Base-by-base conservation (phyloP, 805 yeast species). In the Candida sanyiensis region DNA sequence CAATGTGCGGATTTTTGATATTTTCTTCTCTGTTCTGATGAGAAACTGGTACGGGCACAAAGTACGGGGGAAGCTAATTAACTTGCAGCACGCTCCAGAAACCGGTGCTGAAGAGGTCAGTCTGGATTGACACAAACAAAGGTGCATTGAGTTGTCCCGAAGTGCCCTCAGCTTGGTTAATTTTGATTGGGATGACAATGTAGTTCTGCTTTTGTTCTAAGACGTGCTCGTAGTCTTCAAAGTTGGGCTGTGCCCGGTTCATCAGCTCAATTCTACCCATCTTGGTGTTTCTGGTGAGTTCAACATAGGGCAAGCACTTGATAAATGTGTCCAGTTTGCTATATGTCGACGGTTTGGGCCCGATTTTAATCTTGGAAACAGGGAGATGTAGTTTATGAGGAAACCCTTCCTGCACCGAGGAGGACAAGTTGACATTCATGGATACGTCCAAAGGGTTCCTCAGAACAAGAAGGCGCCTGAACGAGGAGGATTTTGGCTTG, bases 221-320 rank as follows among this genome's bases (percentile, higher is more conserved):
- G 5, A 47, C 28, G 7, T 37, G 39, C 12, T 39, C 43, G 10
- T 43, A 43, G 12, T 37, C 25, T 5, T 45, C 40, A 13, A 38
- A 34, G 11, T 38, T 35, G 7, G 40, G 37, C 1, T 40, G 43
- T 5, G 31, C 23, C 22, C 67, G 43, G 12, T 48, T 54, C 52
- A 59, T 45, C 16, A 56, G 36, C 42, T 62, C 69, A 1, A 54
- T 48, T 31, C 66, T 46, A 3, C 63, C 49, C 1, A 50, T 10
- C 21, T 52, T 59, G 1, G 66, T 51, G 3, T 39, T 39, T 6
- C 45, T 40, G 0, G 56, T 52, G 5, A 66, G 45, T 24, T 52
- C 45, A 3, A 53, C 35, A 0, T 66, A 58, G 3, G 72, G 66
- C 0, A 61, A 49, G 3, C 47, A 39, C 20, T 52, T 50, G 0